Evolutionary conservation across 2,329 filamentous ascomycete genomes (phyloP).

Genomic region (Nemania sp.): DNA sequence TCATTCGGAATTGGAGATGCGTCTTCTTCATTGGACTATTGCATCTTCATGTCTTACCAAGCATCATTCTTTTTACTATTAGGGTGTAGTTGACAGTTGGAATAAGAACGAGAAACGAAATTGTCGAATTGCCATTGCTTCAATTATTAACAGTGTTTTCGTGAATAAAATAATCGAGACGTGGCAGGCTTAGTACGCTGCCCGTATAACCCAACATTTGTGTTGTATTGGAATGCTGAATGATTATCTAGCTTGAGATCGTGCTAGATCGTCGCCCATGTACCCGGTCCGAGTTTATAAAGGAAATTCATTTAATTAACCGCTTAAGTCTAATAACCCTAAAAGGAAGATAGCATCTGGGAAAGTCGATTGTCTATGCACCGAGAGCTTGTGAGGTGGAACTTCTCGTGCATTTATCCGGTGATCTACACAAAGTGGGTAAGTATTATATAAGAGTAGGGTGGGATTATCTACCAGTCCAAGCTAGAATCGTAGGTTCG

Average conservation of each 20-base stretch:
- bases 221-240: neutral
- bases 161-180: too few relatives aligned
- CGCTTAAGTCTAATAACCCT: neutral
- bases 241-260: neutral
- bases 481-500: conserved; percentile 6
- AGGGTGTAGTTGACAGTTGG: too few relatives aligned
- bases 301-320: neutral
- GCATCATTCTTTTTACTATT: too few relatives aligned
- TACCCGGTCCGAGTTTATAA: neutral
- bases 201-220: too few relatives aligned
- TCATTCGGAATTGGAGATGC: too few relatives aligned
- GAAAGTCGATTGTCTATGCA: neutral
- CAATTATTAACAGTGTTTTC: too few relatives aligned
- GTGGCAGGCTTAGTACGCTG: too few relatives aligned
- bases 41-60: too few relatives aligned
- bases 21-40: too few relatives aligned
- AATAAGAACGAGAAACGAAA: too few relatives aligned
- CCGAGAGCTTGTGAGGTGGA: conserved; percentile 5
- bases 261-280: neutral
- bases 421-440: conserved; percentile 26
- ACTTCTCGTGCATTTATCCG: conserved; percentile 32
- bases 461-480: conserved; percentile 6
- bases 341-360: neutral
- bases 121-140: too few relatives aligned
- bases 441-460: neutral